These are phyloP conservation scores for Cenchrus americanus DNA, from an alignment of 176 grass and related monocot species.

Conservation along the genomic window DNA sequence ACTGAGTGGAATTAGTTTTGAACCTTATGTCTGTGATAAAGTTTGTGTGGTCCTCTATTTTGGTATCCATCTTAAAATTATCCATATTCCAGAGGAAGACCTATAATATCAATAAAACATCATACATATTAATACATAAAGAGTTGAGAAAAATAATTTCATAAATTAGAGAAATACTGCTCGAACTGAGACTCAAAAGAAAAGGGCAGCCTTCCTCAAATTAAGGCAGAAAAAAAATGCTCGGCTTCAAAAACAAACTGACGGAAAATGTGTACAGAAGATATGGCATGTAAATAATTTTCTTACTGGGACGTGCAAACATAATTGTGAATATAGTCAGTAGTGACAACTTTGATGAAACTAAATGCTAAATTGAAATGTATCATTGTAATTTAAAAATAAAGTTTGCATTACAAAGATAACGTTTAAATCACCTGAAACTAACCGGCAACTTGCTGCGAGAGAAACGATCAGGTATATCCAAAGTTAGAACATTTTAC, in stretches of 20 bases:
- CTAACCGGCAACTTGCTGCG: conserved; percentile 10
- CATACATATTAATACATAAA: neutral
- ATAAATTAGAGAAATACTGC: conserved; percentile 15
- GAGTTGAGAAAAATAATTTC: conserved; percentile 2
- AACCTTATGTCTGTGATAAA: conserved; percentile 81
- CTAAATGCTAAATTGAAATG: neutral
- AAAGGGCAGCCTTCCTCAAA: conserved; percentile 11
- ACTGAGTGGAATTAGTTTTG: conserved; percentile 76
- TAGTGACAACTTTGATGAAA: conserved; percentile 20
- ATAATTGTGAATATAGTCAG: neutral
- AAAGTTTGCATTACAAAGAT: neutral
- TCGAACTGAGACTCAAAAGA: neutral
- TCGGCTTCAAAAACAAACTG: neutral
- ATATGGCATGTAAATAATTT: conserved; percentile 8
- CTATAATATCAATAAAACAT: conserved; percentile 47
- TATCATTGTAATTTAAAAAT: neutral
- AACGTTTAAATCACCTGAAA: neutral
- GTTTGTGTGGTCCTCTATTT: conserved; percentile 66
- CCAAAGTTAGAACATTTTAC: conserved; percentile 37
- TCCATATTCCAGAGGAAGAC: conserved; percentile 85
- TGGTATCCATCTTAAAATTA: conserved; percentile 62
- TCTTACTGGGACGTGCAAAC: conserved; percentile 6
- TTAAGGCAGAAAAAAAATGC: neutral
- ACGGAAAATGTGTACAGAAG: neutral
- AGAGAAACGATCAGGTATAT: conserved; percentile 30